A percentile compares a stretch with the other conserved stretches of the same genome.
These are phyloP conservation scores for Phytopythium kandeliae DNA, from an alignment of 352 stramenopile genomes.

Conservation along the genomic window DNA sequence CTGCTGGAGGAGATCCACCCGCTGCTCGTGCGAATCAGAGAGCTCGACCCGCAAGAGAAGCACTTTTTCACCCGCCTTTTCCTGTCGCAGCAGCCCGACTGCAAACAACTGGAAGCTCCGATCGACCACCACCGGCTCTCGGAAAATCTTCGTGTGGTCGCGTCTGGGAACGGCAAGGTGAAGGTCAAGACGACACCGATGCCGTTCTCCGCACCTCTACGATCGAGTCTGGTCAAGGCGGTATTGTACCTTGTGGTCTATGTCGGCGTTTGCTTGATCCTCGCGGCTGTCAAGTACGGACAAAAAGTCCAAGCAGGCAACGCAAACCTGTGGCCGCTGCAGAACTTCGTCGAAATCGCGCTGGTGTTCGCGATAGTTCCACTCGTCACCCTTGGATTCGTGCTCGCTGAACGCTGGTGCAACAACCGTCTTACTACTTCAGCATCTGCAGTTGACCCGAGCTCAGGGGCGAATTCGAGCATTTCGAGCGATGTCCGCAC, in stretches of 20 bases:
- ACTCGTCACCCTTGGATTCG: background rate
- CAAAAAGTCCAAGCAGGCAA: slow-evolving; percentile 1
- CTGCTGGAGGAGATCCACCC: slow-evolving; percentile 36
- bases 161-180: background rate
- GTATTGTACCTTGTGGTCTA: slow-evolving; percentile 3
- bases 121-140: slow-evolving; percentile 18
- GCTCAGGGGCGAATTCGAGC: background rate
- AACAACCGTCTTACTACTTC: background rate
- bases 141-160: background rate
- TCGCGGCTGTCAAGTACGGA: slow-evolving; percentile 3
- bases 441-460: background rate
- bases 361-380: slow-evolving; percentile 1
- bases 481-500: slow-evolving; percentile 3
- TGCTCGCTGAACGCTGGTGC: background rate
- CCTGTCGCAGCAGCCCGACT: slow-evolving; percentile 22
- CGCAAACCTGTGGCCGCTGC: slow-evolving; percentile 6
- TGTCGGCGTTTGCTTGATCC: background rate
- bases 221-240: background rate
- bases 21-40: slow-evolving; percentile 19
- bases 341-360: slow-evolving; percentile 10
- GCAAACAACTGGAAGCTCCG: slow-evolving; percentile 9
- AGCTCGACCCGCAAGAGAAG: slow-evolving; percentile 16
- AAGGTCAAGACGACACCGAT: background rate
- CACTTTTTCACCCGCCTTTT: slow-evolving; percentile 22
- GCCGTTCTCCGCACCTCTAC: slow-evolving; percentile 2